Evolutionary conservation across 805 yeast species (phyloP).

Genomic region (Saccharomycopsis fermentans): DNA sequence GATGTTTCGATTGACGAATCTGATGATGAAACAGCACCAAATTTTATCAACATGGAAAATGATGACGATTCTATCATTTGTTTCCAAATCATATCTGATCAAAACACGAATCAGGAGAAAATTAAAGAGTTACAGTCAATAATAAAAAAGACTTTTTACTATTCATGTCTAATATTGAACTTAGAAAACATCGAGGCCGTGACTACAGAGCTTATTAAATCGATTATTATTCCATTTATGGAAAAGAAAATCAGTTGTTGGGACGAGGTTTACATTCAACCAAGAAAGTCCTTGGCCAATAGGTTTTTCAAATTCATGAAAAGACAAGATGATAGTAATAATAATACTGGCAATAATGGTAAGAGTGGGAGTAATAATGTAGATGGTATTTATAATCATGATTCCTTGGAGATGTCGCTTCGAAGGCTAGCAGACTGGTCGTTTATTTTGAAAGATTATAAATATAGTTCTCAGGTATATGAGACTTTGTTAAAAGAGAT

Average conservation of each 20-base stretch:
- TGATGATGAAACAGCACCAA: conserved; percentile 4
- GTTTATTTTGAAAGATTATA: conserved; percentile 82
- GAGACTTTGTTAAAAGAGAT: conserved; percentile 75
- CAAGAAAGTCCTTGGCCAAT: conserved; percentile 67
- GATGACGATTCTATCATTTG: conserved; percentile 19
- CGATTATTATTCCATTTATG: conserved; percentile 62
- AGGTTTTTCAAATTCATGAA: conserved; percentile 36
- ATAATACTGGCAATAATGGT: conserved; percentile 36
- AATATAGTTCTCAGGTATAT: conserved; percentile 72
- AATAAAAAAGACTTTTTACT: conserved; percentile 16
- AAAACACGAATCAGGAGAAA: conserved; percentile 6
- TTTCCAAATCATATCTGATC: conserved; percentile 11
- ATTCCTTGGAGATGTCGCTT: conserved; percentile 60
- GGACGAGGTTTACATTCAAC: conserved; percentile 75
- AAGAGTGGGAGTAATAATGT: neutral
- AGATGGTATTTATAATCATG: conserved; percentile 50
- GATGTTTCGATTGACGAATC: neutral
- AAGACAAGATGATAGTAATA: conserved; percentile 38
- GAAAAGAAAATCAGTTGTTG: conserved; percentile 67
- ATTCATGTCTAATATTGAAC: conserved; percentile 15
- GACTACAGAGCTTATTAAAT: conserved; percentile 14
- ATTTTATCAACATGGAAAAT: conserved; percentile 11
- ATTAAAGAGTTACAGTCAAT: conserved; percentile 10
- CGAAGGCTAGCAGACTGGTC: conserved; percentile 89
- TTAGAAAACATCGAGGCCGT: neutral